phyloP scores from a whole-genome alignment of 2,329 filamentous ascomycete species.

The Sporothrix dimorphospora region DNA sequence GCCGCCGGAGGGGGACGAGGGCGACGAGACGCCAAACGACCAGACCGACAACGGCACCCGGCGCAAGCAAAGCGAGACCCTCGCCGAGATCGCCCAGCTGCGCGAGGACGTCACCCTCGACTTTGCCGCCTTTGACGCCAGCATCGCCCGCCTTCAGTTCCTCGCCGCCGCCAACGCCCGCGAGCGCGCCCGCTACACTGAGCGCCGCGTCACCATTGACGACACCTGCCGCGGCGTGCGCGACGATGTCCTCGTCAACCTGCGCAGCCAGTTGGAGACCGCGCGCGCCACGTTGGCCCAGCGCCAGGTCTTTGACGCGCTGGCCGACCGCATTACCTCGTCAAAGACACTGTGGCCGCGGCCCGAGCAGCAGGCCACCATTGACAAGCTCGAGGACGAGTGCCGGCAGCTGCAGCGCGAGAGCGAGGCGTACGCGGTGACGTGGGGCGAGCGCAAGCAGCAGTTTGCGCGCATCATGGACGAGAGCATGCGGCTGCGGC shows the following conservation, averaged over 20 bases:
- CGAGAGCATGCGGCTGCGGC: constrained; percentile 82
- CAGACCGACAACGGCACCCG: constrained; percentile 45
- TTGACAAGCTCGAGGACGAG: constrained; percentile 83
- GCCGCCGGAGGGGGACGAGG: constrained; percentile 57
- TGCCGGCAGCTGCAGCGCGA: constrained; percentile 86
- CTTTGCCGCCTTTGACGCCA: constrained; percentile 84
- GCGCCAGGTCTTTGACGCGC: constrained; percentile 83
- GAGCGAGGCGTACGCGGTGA: constrained; percentile 76
- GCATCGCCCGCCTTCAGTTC: constrained; percentile 85
- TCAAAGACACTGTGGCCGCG: constrained; percentile 79
- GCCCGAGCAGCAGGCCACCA: constrained; percentile 77
- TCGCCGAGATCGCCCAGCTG: constrained; percentile 64
- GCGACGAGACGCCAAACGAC: constrained; percentile 31
- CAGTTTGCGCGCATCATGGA: constrained; percentile 89
- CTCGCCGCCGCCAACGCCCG: constrained; percentile 79
- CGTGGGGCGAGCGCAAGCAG: constrained; percentile 81
- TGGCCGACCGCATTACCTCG: constrained; percentile 83
- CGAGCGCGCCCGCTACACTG: constrained; percentile 81
- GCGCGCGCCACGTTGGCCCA: constrained; percentile 75
- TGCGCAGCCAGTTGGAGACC: constrained; percentile 75
- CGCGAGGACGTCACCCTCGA: constrained; percentile 84
- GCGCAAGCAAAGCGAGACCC: constrained; percentile 36
- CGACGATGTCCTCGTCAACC: constrained; percentile 66
- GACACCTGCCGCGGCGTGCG: constrained; percentile 77
- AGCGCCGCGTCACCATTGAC: constrained; percentile 78